Evolutionary conservation across 2,329 filamentous ascomycete genomes (phyloP), one percentile per base, ranked within the genome.

Genomic region (Colletotrichum magnum): DNA sequence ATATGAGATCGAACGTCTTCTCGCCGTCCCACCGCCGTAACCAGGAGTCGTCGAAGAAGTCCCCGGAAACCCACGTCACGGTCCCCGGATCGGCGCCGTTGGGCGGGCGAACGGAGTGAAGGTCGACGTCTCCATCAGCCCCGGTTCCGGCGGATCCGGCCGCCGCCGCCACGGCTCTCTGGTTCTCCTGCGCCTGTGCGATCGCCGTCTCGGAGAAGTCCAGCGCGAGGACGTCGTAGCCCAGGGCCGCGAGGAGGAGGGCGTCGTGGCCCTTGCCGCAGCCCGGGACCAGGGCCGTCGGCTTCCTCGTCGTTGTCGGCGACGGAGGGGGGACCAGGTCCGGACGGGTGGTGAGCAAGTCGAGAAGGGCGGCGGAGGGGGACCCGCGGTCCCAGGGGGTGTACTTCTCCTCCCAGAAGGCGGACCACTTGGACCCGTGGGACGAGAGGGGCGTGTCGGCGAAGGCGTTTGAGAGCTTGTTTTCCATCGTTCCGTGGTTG

Each of bases 251-350:
- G 52, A 97, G 86, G 45, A 97, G 84, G 10, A 94, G 84, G 2
- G 94, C 92, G 80, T 97, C 94, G 76, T 96, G 92, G 5, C 94
- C 94, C 54, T 88, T 87, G 0, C 94, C 94, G 79, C 94, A 97
- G 5, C 94, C 94, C 0, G 94, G 93, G 0, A 97, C 92, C 9
- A 97, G 83, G 1, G 91, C 94, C 65, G 62, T 69, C 4, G 62
- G 67, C 50, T 36, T 68, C 3, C 6, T 9, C 2, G 13, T 4
- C 18, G 43, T 15, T 18, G 32, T 1, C 6, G 54, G 6, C 13
- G 26, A 28, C 5, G 56, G 41, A 24, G 66, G 67, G 1, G 80
- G 79, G 36, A 88, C 79, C 59, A 88, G 79, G 66, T 86, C 83
- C 13, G 79, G 73, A 1, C 83, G 80, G 69, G 85, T 79, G 56